Conservation (phyloP, 495 filamentous ascomycete genomes). For the Aspergillus avenaceus region DNA sequence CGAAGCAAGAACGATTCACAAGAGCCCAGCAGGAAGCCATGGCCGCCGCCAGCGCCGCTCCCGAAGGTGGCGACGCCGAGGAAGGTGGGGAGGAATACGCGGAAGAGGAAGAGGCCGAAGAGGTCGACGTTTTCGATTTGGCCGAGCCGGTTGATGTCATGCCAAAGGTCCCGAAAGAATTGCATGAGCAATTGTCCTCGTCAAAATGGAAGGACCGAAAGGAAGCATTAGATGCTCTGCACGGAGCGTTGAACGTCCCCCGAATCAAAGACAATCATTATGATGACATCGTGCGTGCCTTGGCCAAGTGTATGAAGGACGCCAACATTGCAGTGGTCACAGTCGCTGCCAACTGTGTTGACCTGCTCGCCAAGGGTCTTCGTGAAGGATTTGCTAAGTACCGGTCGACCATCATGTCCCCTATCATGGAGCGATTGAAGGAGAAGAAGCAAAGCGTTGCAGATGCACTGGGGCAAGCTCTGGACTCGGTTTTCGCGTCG, state of each 20-base stretch:
- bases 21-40: slow-evolving; percentile 82
- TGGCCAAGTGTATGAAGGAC: slow-evolving; percentile 98
- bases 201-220: slow-evolving; percentile 99
- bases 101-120: slow-evolving; percentile 66
- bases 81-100: slow-evolving; percentile 56
- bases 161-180: slow-evolving; percentile 76
- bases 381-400: slow-evolving; percentile 77
- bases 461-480: slow-evolving; percentile 77
- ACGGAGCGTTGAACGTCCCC: slow-evolving; percentile 74
- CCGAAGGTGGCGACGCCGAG: slow-evolving; percentile 46
- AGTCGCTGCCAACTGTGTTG: slow-evolving; percentile 89
- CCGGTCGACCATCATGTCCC: slow-evolving; percentile 69
- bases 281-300: slow-evolving; percentile 70
- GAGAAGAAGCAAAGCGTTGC: slow-evolving; percentile 92
- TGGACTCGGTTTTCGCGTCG: slow-evolving; percentile 81
- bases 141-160: slow-evolving; percentile 86
- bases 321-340: slow-evolving; percentile 95
- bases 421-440: slow-evolving; percentile 92
- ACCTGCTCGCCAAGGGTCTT: slow-evolving; percentile 85
- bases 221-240: slow-evolving; percentile 83
- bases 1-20: slow-evolving; percentile 89
- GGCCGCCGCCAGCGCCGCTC: slow-evolving; percentile 59
- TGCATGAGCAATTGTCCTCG: slow-evolving; percentile 76
- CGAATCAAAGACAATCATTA: slow-evolving; percentile 89
- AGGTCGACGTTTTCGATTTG: slow-evolving; percentile 81